phyloP scores from a whole-genome alignment of 768 basidiomycete genomes.

The Chlorophyllum brunneum region DNA sequence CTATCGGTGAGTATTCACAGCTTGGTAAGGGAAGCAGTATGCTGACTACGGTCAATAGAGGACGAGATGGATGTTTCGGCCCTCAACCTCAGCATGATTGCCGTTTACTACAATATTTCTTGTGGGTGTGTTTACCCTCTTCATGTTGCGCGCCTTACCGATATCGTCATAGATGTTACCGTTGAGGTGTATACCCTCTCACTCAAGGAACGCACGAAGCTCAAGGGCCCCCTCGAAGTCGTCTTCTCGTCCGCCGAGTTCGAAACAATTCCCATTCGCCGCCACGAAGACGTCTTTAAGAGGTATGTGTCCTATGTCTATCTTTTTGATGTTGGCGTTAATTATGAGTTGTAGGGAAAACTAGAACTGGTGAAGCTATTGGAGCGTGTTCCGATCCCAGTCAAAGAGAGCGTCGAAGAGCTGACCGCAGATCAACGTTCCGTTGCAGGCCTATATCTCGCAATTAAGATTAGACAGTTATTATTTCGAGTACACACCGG shows the following conservation, averaged over 20 bases:
- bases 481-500: no score
- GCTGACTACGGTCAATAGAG: slow-evolving; percentile 37
- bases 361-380: slow-evolving; percentile 85
- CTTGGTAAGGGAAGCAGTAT: not conserved
- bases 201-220: slow-evolving; percentile 92
- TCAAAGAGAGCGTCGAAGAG: slow-evolving; percentile 96
- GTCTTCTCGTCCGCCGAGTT: slow-evolving; percentile 97
- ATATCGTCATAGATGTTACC: slow-evolving; percentile 70
- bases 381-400: slow-evolving; percentile 94
- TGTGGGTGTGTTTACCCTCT: slow-evolving; percentile 43
- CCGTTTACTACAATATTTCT: slow-evolving; percentile 92
- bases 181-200: slow-evolving; percentile 97
- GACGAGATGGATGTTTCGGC: slow-evolving; percentile 93
- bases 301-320: slow-evolving; percentile 6
- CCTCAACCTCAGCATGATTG: slow-evolving; percentile 97
- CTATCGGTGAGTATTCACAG: slow-evolving; percentile 64
- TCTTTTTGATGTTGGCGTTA: slow-evolving; percentile 28
- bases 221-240: slow-evolving; percentile 95
- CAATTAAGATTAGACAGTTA: no score
- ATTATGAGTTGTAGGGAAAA: slow-evolving; percentile 92
- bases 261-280: slow-evolving; percentile 90
- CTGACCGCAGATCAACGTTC: slow-evolving; percentile 96
- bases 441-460: slow-evolving; percentile 79
- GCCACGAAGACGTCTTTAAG: slow-evolving; percentile 83
- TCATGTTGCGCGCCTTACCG: not conserved